Percentiles rank a stretch among this genome's conserved stretches.
These are phyloP conservation scores for Penicillium olsonii DNA, from an alignment of 2,329 filamentous ascomycete species.

Conservation along the genomic window DNA sequence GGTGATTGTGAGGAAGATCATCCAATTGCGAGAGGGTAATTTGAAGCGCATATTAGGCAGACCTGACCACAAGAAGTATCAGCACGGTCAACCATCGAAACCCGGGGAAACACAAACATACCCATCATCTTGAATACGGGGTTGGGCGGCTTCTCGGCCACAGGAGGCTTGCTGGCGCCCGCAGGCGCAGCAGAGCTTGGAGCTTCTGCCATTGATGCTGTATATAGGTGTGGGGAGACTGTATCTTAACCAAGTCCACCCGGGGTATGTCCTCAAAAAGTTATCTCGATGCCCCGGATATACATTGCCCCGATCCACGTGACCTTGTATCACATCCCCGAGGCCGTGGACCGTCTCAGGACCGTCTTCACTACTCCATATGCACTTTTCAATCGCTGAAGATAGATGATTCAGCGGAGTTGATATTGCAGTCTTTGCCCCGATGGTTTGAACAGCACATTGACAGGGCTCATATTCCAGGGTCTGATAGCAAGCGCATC, in stretches of 20 bases:
- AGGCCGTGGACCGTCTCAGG: no score
- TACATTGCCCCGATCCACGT: conserved; percentile 21
- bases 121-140: conserved; percentile 73
- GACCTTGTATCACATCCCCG: background rate
- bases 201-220: conserved; percentile 38
- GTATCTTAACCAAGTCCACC: conserved; percentile 1
- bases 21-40: conserved; percentile 94
- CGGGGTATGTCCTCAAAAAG: conserved; percentile 20
- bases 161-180: conserved; percentile 40
- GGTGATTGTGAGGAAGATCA: conserved; percentile 85
- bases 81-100: conserved; percentile 7
- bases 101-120: conserved; percentile 25
- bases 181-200: conserved; percentile 37
- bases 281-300: conserved; percentile 11
- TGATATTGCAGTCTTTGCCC: no score
- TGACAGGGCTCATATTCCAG: no score
- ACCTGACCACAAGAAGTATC: conserved; percentile 46
- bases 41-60: conserved; percentile 79
- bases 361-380: no score
- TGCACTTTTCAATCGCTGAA: no score
- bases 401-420: no score
- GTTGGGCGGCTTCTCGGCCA: conserved; percentile 57
- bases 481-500: no score
- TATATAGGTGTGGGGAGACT: background rate
- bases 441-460: no score